Evolutionary conservation across 75 land plant species (phyloP), one percentile per base, ranked within the genome.

Genomic region (Selaginella tamariscina): DNA sequence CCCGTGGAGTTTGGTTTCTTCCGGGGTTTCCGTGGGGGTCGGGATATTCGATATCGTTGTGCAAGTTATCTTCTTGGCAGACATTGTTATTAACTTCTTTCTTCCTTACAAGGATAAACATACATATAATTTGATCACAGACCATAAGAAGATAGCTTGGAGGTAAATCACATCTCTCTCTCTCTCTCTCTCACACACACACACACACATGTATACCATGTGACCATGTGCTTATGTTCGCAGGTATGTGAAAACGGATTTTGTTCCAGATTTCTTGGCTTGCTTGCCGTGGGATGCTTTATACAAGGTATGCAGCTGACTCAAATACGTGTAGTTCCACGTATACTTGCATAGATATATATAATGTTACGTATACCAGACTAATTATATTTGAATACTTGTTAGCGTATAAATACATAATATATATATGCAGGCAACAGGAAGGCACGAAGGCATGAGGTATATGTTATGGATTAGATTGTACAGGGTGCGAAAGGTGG

Each of bases 1-100:
- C 91, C 91, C 1, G 5, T 88, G 54, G 88, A 88, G 76, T 88
- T 88, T 55, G 91, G 88, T 0, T 88, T 88, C 83, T 88, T 80
- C 75, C 69, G 80, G 13, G 91, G 88, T 22, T 65, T 88, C 85
- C 0, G 57, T 65, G 32, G 57, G 76, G 26, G 76, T 88, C 33
- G 72, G 82, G 65, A 20, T 79, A 28, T 63, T 88, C 8, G 91
- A 88, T 68, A 76, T 85, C 29, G 75, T 67, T 29, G 91, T 80
- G 0, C 91, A 88, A 70, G 0, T 81, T 0, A 79, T 82, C 39
- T 88, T 88, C 77, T 63, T 88, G 11, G 54, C 71, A 18, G 91
- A 88, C 72, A 77, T 85, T 56, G 26, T 82, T 67, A 30, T 88
- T 27, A 82, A 71, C 28, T 88, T 88, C 71, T 81, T 82, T 49